These are phyloP conservation scores for Eucalyptus erythrocorys DNA, from an alignment of 345 rosid genomes.

Conservation along the genomic window DNA sequence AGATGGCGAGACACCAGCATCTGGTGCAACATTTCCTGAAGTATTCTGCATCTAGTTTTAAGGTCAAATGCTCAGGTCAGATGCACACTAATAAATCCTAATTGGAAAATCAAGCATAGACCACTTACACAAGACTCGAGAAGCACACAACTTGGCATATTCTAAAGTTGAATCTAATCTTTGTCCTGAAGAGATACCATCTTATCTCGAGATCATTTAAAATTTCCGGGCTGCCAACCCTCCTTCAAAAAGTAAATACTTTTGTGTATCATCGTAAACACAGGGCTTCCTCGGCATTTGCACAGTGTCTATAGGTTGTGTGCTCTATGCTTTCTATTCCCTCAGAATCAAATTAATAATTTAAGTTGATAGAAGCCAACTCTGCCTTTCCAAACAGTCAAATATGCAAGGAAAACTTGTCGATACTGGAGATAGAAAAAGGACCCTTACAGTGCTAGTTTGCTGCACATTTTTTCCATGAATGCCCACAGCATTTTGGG, in stretches of 20 bases:
- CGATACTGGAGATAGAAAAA: not conserved
- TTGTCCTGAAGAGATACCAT: not conserved
- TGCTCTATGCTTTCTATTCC: not conserved
- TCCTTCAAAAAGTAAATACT: not conserved
- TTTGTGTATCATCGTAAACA: not conserved
- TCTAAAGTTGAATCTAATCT: not conserved
- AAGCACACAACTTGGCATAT: not conserved
- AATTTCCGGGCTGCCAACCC: not conserved
- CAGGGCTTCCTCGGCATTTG: not conserved
- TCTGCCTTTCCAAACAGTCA: not conserved
- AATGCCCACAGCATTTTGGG: slow-evolving; percentile 2
- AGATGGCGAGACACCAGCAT: slow-evolving; percentile 10
- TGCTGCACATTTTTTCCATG: slow-evolving; percentile 1
- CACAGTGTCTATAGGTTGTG: not conserved
- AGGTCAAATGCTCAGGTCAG: not conserved
- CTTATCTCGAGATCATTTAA: not conserved
- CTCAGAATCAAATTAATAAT: not conserved
- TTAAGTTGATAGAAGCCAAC: not conserved
- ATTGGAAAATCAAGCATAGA: not conserved
- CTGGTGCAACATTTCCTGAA: slow-evolving; percentile 15
- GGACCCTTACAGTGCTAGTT: slow-evolving; percentile 10
- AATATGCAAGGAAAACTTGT: not conserved
- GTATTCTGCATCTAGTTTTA: slow-evolving; percentile 20
- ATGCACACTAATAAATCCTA: not conserved
- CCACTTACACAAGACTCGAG: not conserved